Conservation (phyloP, 495 filamentous ascomycete genomes). For the Neurospora sp. region DNA sequence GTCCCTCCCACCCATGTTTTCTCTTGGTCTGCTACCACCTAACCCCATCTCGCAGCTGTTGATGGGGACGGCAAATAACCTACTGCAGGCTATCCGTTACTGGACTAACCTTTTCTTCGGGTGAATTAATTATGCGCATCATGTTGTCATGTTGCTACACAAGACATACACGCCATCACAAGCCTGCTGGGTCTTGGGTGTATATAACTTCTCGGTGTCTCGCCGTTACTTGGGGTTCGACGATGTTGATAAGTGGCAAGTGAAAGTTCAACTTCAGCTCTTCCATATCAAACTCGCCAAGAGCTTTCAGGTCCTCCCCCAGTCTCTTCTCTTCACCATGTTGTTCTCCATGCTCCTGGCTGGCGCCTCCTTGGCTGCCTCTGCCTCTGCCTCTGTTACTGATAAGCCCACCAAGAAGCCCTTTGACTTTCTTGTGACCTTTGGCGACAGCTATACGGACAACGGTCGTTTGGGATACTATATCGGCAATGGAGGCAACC, state of each 20-base stretch:
- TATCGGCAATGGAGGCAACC: slow-evolving; percentile 40
- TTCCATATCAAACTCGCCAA: neutral
- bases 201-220: neutral
- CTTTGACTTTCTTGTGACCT: slow-evolving; percentile 32
- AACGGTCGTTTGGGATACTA: slow-evolving; percentile 56
- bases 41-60: neutral
- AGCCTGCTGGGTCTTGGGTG: neutral
- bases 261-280: neutral
- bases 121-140: neutral
- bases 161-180: neutral
- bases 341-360: slow-evolving; percentile 14
- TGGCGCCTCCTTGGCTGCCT: slow-evolving; percentile 12
- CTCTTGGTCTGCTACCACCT: neutral
- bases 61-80: neutral
- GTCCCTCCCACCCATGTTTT: neutral
- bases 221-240: neutral
- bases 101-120: neutral
- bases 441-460: slow-evolving; percentile 71
- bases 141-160: neutral
- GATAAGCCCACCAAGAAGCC: neutral
- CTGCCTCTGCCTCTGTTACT: slow-evolving; percentile 2
- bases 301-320: neutral
- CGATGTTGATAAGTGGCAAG: neutral
- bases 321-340: slow-evolving; percentile 11
- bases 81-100: neutral